Evolutionary conservation across 75 land plant genomes (phyloP).

Genomic region (Larix kaempferi): DNA sequence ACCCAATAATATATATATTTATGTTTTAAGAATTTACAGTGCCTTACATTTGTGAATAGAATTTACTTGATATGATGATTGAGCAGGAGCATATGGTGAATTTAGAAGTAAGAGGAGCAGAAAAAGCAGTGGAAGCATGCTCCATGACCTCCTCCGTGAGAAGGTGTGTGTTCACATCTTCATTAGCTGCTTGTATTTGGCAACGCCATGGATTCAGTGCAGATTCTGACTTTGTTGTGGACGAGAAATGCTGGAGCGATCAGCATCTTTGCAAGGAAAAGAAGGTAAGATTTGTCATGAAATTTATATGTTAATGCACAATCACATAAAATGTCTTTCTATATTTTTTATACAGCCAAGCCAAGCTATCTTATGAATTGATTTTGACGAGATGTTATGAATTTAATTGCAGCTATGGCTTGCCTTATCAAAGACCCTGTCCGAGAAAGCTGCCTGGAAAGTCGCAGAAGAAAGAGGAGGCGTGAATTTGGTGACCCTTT

Average conservation of each 20-base stretch:
- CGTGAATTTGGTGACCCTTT: constrained; percentile 40
- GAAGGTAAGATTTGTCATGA: constrained; percentile 25
- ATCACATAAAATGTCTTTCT: too few relatives aligned
- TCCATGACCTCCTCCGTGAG: constrained; percentile 29
- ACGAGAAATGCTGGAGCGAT: constrained; percentile 60
- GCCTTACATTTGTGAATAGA: too few relatives aligned
- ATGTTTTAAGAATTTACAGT: not conserved
- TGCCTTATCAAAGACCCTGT: constrained; percentile 56
- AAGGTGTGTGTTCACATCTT: constrained; percentile 53
- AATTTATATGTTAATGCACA: not conserved
- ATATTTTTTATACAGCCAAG: too few relatives aligned
- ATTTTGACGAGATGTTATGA: not conserved
- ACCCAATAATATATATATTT: not conserved
- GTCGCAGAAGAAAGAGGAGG: constrained; percentile 29
- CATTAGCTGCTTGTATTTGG: constrained; percentile 51
- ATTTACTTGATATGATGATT: not conserved
- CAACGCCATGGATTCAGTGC: not conserved
- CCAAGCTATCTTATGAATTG: too few relatives aligned
- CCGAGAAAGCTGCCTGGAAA: constrained; percentile 72
- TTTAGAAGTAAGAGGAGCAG: constrained; percentile 42
- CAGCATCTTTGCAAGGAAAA: constrained; percentile 46
- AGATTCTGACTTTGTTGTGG: constrained; percentile 3
- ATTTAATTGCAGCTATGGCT: constrained; percentile 50
- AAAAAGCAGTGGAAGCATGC: constrained; percentile 55
- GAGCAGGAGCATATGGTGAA: constrained; percentile 44